Conservation (phyloP, 2,329 filamentous ascomycete species). For the Monosporascus sp. region DNA sequence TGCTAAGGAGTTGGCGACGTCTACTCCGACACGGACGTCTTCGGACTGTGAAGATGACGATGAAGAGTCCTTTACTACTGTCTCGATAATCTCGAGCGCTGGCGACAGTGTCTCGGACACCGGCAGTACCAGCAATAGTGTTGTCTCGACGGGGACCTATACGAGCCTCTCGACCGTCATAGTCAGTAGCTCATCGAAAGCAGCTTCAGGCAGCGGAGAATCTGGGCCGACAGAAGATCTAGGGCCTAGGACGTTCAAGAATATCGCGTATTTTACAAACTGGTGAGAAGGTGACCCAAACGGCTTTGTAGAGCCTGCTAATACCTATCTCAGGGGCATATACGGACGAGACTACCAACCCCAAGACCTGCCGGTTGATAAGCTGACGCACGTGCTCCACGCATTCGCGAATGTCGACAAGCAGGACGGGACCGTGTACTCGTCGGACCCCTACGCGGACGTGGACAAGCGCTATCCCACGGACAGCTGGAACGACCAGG, state of each 20-base stretch:
- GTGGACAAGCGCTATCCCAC: conserved; percentile 60
- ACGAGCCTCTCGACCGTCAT: neutral
- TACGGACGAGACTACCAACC: conserved; percentile 53
- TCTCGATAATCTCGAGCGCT: neutral
- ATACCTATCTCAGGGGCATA: conserved; percentile 29
- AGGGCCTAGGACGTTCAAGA: conserved; percentile 24
- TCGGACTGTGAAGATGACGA: neutral
- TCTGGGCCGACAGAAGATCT: neutral
- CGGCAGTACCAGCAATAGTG: neutral
- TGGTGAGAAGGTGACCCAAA: conserved; percentile 33
- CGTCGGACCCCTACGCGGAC: conserved; percentile 60
- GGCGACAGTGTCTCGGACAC: neutral
- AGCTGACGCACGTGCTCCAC: conserved; percentile 71
- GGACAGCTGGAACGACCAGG: conserved; percentile 50
- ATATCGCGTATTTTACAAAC: conserved; percentile 49
- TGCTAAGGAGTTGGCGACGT: neutral
- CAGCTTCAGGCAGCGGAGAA: neutral
- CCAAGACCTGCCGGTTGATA: conserved; percentile 59
- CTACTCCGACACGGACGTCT: neutral
- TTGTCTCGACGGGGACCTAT: neutral
- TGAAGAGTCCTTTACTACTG: neutral
- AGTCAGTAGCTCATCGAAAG: neutral
- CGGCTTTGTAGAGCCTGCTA: neutral
- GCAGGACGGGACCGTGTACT: conserved; percentile 40
- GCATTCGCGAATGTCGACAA: conserved; percentile 41